A percentile compares a stretch with the other conserved stretches of the same genome.
These are phyloP conservation scores for Cordyceps tenuipes DNA, from an alignment of 2,329 filamentous ascomycete genomes.

Conservation along the genomic window DNA sequence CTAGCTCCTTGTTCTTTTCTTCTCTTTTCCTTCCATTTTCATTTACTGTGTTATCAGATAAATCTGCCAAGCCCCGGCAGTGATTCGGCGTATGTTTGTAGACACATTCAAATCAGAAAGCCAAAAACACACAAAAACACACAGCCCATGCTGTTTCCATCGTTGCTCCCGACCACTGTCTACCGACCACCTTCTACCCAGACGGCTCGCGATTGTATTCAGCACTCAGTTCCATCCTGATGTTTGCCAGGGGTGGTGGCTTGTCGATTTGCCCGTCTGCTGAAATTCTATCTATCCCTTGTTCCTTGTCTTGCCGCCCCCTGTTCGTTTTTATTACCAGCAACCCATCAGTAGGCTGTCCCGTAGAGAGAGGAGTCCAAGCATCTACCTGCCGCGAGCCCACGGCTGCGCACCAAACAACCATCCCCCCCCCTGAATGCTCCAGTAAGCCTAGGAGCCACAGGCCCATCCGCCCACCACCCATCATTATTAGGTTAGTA, in stretches of 20 bases:
- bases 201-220: too few species aligned
- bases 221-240: not conserved
- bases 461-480: not conserved
- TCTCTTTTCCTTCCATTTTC: not conserved
- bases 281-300: not conserved
- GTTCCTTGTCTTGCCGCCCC: not conserved
- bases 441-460: too few species aligned
- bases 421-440: not conserved
- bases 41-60: too few species aligned
- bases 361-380: not conserved
- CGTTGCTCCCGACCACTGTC: not conserved
- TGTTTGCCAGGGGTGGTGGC: conserved; percentile 2
- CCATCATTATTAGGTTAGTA: not conserved
- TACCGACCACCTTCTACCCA: too few species aligned
- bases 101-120: too few species aligned
- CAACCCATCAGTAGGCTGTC: not conserved
- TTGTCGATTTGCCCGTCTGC: conserved; percentile 1
- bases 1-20: not conserved
- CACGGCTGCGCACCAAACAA: not conserved
- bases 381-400: conserved; percentile 2
- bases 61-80: too few species aligned
- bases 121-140: too few species aligned
- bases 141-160: not conserved
- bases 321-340: not conserved
- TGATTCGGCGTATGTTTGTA: too few species aligned